A percentile compares a stretch with the other conserved stretches of the same genome.
Conservation (phyloP, 768 basidiomycete species). For the Suillus decipiens region DNA sequence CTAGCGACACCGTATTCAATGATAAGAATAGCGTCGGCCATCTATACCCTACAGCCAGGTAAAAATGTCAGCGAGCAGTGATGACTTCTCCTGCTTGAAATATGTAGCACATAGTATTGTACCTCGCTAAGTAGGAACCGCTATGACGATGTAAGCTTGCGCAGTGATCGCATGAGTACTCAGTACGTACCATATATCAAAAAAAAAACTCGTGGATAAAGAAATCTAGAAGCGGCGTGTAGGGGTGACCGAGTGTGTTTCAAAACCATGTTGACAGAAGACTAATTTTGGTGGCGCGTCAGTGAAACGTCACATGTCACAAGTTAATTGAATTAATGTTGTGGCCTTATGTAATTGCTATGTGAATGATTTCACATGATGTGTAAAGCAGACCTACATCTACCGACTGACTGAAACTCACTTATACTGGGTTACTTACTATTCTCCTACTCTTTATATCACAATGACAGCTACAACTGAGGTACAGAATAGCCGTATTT, state of each 20-base stretch:
- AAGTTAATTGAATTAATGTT: no score
- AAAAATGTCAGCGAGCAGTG: background rate
- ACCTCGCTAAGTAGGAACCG: background rate
- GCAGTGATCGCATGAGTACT: background rate
- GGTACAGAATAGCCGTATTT: no score
- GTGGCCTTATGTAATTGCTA: no score
- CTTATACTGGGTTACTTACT: no score
- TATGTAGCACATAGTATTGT: no score
- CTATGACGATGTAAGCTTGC: no score
- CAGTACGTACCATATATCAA: background rate
- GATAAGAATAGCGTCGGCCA: background rate
- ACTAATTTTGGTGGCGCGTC: background rate
- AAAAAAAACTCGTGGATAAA: background rate
- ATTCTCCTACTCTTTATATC: no score
- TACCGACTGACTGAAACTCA: no score
- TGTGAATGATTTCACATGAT: no score
- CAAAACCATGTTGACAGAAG: background rate
- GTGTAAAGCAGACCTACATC: no score
- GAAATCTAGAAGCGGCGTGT: background rate
- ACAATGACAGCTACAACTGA: no score
- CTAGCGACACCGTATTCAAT: background rate
- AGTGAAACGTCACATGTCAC: no score
- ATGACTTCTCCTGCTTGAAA: background rate
- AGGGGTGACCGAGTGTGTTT: background rate
- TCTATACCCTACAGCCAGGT: background rate